A percentile compares a stretch with the other conserved stretches of the same genome.
Conservation (phyloP, 208 protist genomes). For the Tetramitus jugosus region DNA sequence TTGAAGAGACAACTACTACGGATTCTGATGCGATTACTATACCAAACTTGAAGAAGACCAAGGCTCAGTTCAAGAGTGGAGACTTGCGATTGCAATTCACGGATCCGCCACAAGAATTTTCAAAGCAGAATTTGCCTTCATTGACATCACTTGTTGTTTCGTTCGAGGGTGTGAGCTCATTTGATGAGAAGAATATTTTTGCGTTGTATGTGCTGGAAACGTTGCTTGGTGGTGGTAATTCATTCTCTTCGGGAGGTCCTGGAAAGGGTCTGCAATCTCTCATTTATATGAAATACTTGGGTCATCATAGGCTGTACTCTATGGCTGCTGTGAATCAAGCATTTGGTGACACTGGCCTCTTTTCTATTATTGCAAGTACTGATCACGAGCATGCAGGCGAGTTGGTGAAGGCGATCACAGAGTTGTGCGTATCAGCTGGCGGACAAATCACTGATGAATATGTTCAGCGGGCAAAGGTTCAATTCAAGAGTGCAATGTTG, state of each 20-base stretch:
- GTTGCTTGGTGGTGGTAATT: constrained; percentile 16
- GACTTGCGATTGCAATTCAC: not conserved
- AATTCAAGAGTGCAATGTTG: not conserved
- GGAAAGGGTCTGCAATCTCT: constrained; percentile 23
- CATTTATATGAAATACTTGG: not conserved
- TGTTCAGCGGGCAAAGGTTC: not conserved
- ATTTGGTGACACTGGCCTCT: not conserved
- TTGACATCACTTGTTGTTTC: not conserved
- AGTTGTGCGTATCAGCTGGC: not conserved
- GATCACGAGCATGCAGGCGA: not conserved
- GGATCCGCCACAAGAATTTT: not conserved
- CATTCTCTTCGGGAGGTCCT: constrained; percentile 21
- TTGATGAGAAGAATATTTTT: not conserved
- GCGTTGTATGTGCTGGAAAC: not conserved
- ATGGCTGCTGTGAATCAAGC: not conserved
- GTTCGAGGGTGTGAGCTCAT: constrained; percentile 1
- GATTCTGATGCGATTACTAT: no score
- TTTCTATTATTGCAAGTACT: not conserved
- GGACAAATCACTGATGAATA: not conserved
- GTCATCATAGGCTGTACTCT: not conserved
- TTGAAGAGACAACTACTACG: not conserved
- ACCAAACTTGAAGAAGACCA: not conserved
- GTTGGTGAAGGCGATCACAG: not conserved
- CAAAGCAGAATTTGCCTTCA: constrained; percentile 6
- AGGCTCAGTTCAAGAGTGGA: not conserved